These are phyloP conservation scores for Thelephora ganbajun DNA, from an alignment of 768 basidiomycete species.

Conservation along the genomic window DNA sequence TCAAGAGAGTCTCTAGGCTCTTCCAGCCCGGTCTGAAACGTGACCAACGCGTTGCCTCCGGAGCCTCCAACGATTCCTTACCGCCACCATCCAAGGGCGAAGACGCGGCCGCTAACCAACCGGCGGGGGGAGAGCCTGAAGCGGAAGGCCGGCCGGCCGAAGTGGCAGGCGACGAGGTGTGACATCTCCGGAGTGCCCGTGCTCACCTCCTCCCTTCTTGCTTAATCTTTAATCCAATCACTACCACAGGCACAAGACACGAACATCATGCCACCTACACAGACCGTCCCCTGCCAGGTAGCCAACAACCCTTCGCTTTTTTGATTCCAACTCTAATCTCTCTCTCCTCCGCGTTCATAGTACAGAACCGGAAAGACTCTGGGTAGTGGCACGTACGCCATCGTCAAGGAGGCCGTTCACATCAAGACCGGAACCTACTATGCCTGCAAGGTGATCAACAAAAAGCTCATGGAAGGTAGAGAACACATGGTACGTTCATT, in stretches of 20 bases:
- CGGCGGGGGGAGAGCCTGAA: background rate
- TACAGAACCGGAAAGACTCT: slow-evolving; percentile 82
- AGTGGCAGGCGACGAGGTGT: background rate
- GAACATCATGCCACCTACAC: background rate
- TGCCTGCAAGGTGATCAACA: slow-evolving; percentile 99
- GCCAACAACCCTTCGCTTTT: background rate
- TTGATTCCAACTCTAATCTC: no score
- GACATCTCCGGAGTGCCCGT: background rate
- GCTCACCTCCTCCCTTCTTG: no score
- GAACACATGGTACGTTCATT: slow-evolving; percentile 77
- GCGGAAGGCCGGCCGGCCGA: background rate
- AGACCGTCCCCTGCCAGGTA: background rate
- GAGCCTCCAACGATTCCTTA: no score
- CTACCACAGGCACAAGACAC: background rate
- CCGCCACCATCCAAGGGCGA: no score
- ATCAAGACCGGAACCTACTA: slow-evolving; percentile 88
- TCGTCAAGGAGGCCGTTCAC: slow-evolving; percentile 91
- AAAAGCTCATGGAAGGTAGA: slow-evolving; percentile 95
- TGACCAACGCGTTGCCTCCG: no score
- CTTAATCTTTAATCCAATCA: no score
- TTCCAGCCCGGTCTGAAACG: no score
- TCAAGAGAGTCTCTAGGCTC: no score
- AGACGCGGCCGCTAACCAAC: background rate
- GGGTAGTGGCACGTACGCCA: slow-evolving; percentile 88
- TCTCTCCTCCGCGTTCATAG: slow-evolving; percentile 19